Percentiles rank a stretch among this genome's conserved stretches.
Evolutionary conservation across 2,329 filamentous ascomycete species (phyloP).

Genomic region (Arthrocladium fulminans): DNA sequence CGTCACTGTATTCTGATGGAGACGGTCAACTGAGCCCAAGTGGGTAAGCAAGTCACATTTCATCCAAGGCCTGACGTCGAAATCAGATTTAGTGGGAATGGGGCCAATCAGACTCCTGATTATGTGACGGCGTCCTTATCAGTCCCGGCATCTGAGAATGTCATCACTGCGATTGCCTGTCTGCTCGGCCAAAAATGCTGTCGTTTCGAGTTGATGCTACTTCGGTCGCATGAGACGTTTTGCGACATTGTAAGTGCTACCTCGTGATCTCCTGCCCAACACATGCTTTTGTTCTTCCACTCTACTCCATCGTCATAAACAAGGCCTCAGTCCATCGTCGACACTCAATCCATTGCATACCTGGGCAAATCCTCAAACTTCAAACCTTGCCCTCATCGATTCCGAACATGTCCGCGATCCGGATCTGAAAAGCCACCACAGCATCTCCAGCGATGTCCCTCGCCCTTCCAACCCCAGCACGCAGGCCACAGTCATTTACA

Average conservation of each 20-base stretch:
- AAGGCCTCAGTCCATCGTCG: too few species aligned
- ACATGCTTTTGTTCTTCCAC: not conserved
- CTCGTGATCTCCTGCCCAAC: not conserved
- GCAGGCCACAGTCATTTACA: not conserved
- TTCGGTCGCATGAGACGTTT: too few species aligned
- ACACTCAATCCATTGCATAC: too few species aligned
- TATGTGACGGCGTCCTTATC: not conserved
- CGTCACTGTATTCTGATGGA: not conserved
- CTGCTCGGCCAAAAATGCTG: not conserved
- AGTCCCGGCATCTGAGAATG: not conserved
- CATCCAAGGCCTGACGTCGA: not conserved
- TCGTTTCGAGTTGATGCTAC: too few species aligned
- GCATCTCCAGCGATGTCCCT: not conserved
- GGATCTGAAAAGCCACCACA: not conserved
- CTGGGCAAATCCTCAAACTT: not conserved
- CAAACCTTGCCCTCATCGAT: not conserved
- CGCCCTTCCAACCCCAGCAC: not conserved
- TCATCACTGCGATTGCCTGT: not conserved
- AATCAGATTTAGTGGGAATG: not conserved
- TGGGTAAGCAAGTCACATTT: not conserved
- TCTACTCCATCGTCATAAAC: not conserved
- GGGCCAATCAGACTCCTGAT: slow-evolving; percentile 4
- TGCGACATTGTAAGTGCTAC: not conserved
- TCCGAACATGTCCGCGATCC: not conserved
- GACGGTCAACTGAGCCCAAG: not conserved